phyloP scores from a whole-genome alignment of 345 rosid species.

The Alliaria petiolata region DNA sequence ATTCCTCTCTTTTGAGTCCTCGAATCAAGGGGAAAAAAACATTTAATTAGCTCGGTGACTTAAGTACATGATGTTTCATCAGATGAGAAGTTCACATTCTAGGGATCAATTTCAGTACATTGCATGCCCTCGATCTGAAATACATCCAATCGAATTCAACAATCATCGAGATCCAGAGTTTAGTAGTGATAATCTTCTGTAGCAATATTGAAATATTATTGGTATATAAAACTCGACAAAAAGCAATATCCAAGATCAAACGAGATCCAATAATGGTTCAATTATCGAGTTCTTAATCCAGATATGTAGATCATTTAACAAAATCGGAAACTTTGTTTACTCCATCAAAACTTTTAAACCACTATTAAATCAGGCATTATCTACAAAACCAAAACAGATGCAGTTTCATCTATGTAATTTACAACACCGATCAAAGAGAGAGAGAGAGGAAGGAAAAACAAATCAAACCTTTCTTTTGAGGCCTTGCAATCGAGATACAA shows the following conservation, averaged over 20 bases:
- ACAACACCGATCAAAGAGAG: not conserved
- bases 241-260: not conserved
- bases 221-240: not conserved
- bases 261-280: not conserved
- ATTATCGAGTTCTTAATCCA: not conserved
- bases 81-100: not conserved
- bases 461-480: conserved; percentile 78
- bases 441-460: not conserved
- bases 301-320: not conserved
- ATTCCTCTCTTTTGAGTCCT: not conserved
- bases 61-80: not conserved
- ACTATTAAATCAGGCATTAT: not conserved
- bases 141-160: not conserved
- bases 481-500: conserved; percentile 92
- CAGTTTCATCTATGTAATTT: not conserved
- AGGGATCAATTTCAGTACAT: not conserved
- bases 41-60: not conserved
- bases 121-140: not conserved
- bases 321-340: conserved; percentile 1
- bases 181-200: not conserved
- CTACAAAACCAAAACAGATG: not conserved
- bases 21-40: not conserved
- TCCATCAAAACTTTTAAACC: not conserved
- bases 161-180: not conserved
- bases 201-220: not conserved